These are phyloP conservation scores for Paulownia fortunei DNA, from an alignment of 257 asterid genomes.

Conservation along the genomic window DNA sequence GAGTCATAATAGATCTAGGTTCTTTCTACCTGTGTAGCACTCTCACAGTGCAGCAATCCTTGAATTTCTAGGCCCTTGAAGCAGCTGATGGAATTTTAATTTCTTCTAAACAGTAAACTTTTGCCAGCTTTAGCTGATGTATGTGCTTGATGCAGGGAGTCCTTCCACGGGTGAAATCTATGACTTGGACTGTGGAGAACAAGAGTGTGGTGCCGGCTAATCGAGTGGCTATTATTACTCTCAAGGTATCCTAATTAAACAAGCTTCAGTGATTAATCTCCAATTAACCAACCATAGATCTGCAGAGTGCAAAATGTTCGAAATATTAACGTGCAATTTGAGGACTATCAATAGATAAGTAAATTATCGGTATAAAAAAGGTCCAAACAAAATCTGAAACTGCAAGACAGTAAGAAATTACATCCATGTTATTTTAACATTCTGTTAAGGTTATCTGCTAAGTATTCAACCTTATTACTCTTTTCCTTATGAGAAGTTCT, in stretches of 20 bases:
- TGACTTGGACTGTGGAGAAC: conserved; percentile 57
- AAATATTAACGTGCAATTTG: not conserved
- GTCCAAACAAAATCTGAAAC: not conserved
- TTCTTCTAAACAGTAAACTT: not conserved
- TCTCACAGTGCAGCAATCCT: not conserved
- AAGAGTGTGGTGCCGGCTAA: conserved; percentile 31
- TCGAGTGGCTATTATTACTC: conserved; percentile 51
- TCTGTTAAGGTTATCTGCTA: not conserved
- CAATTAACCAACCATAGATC: not conserved
- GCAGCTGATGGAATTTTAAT: not conserved
- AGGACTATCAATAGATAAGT: not conserved
- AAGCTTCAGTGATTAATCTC: not conserved
- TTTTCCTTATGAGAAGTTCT: not conserved
- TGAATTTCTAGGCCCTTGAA: not conserved
- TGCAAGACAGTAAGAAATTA: not conserved
- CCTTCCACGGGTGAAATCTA: conserved; percentile 51
- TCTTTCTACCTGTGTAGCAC: not conserved
- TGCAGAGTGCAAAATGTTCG: not conserved
- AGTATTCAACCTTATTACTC: not conserved
- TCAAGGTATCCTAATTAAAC: conserved; percentile 43
- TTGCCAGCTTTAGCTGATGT: conserved; percentile 12
- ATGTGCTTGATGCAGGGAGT: conserved; percentile 41
- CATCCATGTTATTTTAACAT: not conserved
- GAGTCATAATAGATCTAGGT: not conserved
- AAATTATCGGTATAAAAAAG: not conserved